Evolutionary conservation across 73 alveolate genomes (phyloP), one percentile per base, ranked within the genome.

Genomic region (Effrenium voratum): DNA sequence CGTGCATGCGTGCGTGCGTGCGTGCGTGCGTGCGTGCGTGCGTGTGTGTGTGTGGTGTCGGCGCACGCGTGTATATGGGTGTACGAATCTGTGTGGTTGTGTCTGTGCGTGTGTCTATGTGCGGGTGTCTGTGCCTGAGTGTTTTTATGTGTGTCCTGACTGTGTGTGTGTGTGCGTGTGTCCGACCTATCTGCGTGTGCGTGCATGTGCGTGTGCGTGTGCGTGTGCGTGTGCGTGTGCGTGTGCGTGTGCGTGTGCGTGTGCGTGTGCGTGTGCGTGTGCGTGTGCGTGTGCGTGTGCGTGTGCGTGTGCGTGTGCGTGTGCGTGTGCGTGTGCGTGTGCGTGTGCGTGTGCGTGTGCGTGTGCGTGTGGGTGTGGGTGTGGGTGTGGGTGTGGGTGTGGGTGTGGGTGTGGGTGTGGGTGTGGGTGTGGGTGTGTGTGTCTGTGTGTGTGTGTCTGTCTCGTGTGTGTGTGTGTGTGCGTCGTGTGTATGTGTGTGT

Each of bases 301-400:
- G 83, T 38, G 83, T 72, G 83, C 83, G 83, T 38, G 83, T 72
- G 83, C 83, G 83, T 38, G 83, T 72, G 83, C 83, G 46, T 72
- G 83, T 72, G 83, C 83, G 83, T 72, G 83, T 72, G 83, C 83
- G 83, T 72, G 83, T 72, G 83, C 83, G 83, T 72, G 83, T 38
- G 83, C 83, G 83, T 38, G 83, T 72, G 83, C 83, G 83, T 38
- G 83, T 72, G 83, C 49, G 83, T 38, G 83, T 38, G 83, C 49
- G 83, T 72, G 83, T 38, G 83, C 83, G 83, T 72, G 83, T 72
- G 83, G 49, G 83, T 72, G 83, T 72, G 83, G 30, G 83, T 38
- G 83, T 72, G 83, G 30, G 83, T 72, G 83, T 38, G 83, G 30
- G 83, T 38, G 83, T 72, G 83, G 40, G 83, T 72, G 50, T 72